Conservation (phyloP, 2,329 filamentous ascomycete genomes). For the Cladobotryum mycophilum region DNA sequence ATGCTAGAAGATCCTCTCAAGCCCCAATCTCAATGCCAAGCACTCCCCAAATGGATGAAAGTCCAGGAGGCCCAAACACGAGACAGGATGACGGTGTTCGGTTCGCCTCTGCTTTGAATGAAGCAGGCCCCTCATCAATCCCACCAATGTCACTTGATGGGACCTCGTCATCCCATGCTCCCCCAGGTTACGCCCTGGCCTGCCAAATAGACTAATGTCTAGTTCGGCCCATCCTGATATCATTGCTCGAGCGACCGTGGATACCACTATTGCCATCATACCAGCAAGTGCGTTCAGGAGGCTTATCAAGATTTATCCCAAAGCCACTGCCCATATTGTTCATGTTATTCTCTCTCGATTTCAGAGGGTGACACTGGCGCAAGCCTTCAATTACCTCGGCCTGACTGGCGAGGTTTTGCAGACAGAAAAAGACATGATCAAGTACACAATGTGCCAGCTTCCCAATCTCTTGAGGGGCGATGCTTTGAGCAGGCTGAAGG, state of each 20-base stretch:
- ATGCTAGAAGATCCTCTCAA: slow-evolving; percentile 7
- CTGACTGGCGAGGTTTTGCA: slow-evolving; percentile 85
- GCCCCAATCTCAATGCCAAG: slow-evolving; percentile 28
- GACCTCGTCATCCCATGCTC: slow-evolving; percentile 21
- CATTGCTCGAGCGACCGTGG: slow-evolving; percentile 88
- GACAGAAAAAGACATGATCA: slow-evolving; percentile 90
- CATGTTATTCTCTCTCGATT: slow-evolving; percentile 94
- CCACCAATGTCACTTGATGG: slow-evolving; percentile 69
- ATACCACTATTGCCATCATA: slow-evolving; percentile 97
- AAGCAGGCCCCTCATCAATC: slow-evolving; percentile 43
- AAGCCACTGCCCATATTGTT: slow-evolving; percentile 93
- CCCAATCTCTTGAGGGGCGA: slow-evolving; percentile 85
- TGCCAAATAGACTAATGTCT: slow-evolving; percentile 41
- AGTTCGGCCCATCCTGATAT: slow-evolving; percentile 94
- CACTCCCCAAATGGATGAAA: slow-evolving; percentile 33
- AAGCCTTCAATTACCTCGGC: slow-evolving; percentile 90
- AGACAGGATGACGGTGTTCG: slow-evolving; percentile 14
- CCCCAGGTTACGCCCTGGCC: slow-evolving; percentile 28
- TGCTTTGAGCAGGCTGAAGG: slow-evolving; percentile 76
- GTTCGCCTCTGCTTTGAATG: slow-evolving; percentile 4
- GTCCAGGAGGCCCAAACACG: slow-evolving; percentile 11
- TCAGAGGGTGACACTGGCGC: slow-evolving; percentile 88
- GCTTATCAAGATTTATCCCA: slow-evolving; percentile 88
- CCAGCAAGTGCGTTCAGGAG: slow-evolving; percentile 92
- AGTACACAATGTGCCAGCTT: slow-evolving; percentile 83